phyloP scores from a whole-genome alignment of 2,329 filamentous ascomycete genomes.

The Aspergillus udagawae region DNA sequence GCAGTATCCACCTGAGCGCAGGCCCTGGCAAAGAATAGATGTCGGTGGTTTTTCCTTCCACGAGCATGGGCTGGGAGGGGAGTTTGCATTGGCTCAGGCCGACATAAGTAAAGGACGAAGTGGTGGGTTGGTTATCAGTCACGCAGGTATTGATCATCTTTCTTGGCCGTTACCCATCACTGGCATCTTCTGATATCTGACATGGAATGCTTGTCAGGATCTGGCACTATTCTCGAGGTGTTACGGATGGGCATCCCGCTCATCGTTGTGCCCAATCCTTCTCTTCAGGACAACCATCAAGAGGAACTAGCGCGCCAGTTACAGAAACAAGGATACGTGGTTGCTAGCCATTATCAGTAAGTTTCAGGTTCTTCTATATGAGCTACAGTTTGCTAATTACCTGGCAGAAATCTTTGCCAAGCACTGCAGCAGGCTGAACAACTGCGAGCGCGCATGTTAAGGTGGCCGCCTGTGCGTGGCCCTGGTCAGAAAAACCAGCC shows the following conservation, averaged over 20 bases:
- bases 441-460: conserved; percentile 39
- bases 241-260: conserved; percentile 69
- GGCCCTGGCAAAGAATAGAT: conserved; percentile 39
- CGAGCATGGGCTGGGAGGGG: conserved; percentile 51
- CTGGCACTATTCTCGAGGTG: conserved; percentile 82
- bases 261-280: conserved; percentile 84
- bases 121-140: conserved; percentile 76
- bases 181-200: not conserved
- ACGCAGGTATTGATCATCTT: conserved; percentile 64
- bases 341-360: conserved; percentile 66
- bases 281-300: conserved; percentile 86
- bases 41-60: conserved; percentile 67
- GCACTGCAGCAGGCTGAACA: conserved; percentile 49
- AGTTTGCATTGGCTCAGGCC: conserved; percentile 55
- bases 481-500: conserved; percentile 39
- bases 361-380: conserved; percentile 18
- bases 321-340: conserved; percentile 68
- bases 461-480: conserved; percentile 50
- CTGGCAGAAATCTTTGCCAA: conserved; percentile 42
- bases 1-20: conserved; percentile 20
- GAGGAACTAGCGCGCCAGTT: conserved; percentile 77
- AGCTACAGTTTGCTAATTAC: conserved; percentile 7
- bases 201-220: conserved; percentile 53
- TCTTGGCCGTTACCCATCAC: not conserved
- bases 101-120: conserved; percentile 33